Evolutionary conservation across 2,329 filamentous ascomycete species (phyloP), one percentile per base, ranked within the genome.

Genomic region (Fusarium fracticaudum): DNA sequence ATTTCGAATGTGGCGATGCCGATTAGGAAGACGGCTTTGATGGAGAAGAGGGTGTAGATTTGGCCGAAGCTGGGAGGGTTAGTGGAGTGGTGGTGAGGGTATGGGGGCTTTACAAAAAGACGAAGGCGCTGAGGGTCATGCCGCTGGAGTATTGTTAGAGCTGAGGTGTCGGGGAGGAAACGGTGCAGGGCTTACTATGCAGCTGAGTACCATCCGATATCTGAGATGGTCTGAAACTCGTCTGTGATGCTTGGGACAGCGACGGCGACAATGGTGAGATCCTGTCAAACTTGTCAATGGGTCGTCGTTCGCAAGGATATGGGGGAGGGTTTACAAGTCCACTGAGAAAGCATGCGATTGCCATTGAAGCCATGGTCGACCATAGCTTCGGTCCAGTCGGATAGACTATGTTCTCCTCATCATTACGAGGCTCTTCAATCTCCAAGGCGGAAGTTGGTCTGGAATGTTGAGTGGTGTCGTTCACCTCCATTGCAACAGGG

Each of bases 1-100:
- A 74, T 54, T 18, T 81, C 80, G 37, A 83, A 83, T 11, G 81
- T 62, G 10, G 72, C 70, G 17, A 83, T 73, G 2, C 78, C 77
- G 14, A 69, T 58, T 4, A 81, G 65, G 47, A 79, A 83, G 17
- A 80, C 60, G 8, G 43, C 64, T 58, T 82, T 82, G 35, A 79
- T 71, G 11, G 76, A 72, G 65, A 81, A 81, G 12, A 80, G 61
- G 1, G 69, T 77, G 47, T 82, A 82, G 1, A 83, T 69, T 38
- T 80, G 79, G 0, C 80, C 81, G 45, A 79, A 80, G 7, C 80
- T 73, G 8, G 0, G 45, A 5, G 1, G 2, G 31, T 77, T 22
- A 77, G 37, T 10, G 24, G 10, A 3, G 20, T 1, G 0, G 2
- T 10, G 3, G 18, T 1, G 0, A 4, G 1, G 9, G 3, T 1